A percentile compares a stretch with the other conserved stretches of the same genome.
Evolutionary conservation across 106 monocot genomes (phyloP).

Genomic region (Xerophyta viscosa): DNA sequence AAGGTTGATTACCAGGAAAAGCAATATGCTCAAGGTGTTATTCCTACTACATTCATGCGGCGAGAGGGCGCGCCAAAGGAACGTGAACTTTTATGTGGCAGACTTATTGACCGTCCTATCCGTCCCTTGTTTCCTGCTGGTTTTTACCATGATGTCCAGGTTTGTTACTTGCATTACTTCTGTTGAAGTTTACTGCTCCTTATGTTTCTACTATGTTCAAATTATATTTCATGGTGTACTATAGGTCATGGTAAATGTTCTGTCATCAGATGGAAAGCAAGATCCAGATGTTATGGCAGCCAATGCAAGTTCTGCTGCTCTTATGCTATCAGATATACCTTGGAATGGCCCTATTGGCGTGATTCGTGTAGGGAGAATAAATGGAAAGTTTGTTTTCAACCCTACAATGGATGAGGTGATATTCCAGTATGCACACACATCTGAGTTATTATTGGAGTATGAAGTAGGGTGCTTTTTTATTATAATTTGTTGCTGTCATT

Average conservation of each 20-base stretch:
- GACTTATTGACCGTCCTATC: slow-evolving; percentile 88
- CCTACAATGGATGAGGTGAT: slow-evolving; percentile 88
- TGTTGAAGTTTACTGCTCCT: neutral
- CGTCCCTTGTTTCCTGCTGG: slow-evolving; percentile 88
- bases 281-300: slow-evolving; percentile 99
- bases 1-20: slow-evolving; percentile 99
- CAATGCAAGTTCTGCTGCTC: slow-evolving; percentile 95
- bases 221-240: neutral
- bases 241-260: slow-evolving; percentile 74
- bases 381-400: slow-evolving; percentile 83
- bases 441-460: neutral
- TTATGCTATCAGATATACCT: slow-evolving; percentile 95
- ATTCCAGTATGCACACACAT: neutral
- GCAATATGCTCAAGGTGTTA: slow-evolving; percentile 79
- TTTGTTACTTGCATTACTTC: slow-evolving; percentile 12
- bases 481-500: neutral
- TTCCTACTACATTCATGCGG: slow-evolving; percentile 92
- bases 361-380: slow-evolving; percentile 88
- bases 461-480: neutral
- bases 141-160: slow-evolving; percentile 97
- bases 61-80: slow-evolving; percentile 97
- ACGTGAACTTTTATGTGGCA: slow-evolving; percentile 90
- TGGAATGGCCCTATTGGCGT: slow-evolving; percentile 93
- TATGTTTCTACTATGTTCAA: too few relatives aligned
- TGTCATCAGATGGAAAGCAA: slow-evolving; percentile 91